Conservation (phyloP, 495 filamentous ascomycete genomes). For the Lentithecium fluviatile region DNA sequence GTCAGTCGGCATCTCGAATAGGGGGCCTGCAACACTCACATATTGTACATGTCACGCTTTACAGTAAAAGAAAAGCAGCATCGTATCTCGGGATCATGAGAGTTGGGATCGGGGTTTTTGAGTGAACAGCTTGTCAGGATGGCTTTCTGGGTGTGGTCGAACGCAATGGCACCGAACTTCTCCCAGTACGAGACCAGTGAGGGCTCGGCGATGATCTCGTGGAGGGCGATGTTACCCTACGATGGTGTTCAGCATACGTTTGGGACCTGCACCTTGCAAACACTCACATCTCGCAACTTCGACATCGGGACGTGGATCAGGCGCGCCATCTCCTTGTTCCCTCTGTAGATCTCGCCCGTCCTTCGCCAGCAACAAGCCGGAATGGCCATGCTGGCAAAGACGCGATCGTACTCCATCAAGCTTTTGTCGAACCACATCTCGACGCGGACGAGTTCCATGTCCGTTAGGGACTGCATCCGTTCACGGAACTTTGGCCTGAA, state of each 20-base stretch:
- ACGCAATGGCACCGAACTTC: constrained; percentile 97
- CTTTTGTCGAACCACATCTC: constrained; percentile 98
- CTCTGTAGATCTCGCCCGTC: constrained; percentile 95
- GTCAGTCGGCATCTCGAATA: constrained; percentile 6
- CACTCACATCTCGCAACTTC: constrained; percentile 79
- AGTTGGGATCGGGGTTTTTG: constrained; percentile 76
- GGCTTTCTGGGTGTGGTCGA: constrained; percentile 92
- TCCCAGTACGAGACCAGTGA: constrained; percentile 98
- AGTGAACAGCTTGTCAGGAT: constrained; percentile 92
- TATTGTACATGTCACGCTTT: constrained; percentile 87
- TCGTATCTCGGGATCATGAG: constrained; percentile 69
- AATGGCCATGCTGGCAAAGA: constrained; percentile 98
- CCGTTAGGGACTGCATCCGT: constrained; percentile 84
- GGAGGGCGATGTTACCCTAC: constrained; percentile 90
- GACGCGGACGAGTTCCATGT: constrained; percentile 87
- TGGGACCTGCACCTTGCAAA: not conserved
- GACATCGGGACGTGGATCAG: constrained; percentile 92
- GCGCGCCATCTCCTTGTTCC: constrained; percentile 98
- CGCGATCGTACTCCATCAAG: constrained; percentile 94
- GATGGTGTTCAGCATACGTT: not conserved
- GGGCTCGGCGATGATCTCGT: constrained; percentile 92
- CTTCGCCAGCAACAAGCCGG: constrained; percentile 96
- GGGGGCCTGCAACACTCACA: constrained; percentile 62
- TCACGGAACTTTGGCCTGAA: constrained; percentile 96
- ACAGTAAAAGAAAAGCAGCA: constrained; percentile 99